Conservation (phyloP, 1,284 basidiomycete genomes). For the Malassezia cuniculi region DNA sequence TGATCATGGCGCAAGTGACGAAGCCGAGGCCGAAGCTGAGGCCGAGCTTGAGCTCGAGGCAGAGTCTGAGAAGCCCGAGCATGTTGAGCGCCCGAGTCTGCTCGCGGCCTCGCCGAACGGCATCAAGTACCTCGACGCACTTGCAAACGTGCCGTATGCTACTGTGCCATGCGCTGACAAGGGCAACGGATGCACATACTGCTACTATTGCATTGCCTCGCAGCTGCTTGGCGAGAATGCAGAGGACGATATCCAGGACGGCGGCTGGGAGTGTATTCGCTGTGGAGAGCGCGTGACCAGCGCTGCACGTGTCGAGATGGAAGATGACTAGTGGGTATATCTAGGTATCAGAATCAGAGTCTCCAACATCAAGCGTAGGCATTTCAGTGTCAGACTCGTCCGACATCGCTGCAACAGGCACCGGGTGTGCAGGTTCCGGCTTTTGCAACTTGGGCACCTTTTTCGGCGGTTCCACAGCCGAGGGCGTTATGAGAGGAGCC, state of each 20-base stretch:
- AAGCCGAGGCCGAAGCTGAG: neutral
- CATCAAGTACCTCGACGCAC: constrained; percentile 31
- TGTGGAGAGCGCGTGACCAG: constrained; percentile 16
- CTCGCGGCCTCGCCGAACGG: constrained; percentile 25
- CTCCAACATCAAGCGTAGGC: constrained; percentile 22
- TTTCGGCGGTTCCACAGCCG: constrained; percentile 1
- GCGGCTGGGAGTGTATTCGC: constrained; percentile 40
- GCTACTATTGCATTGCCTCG: constrained; percentile 39
- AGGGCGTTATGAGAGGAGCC: neutral
- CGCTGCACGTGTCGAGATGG: constrained; percentile 4
- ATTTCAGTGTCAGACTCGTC: constrained; percentile 25
- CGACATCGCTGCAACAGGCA: too few relatives aligned
- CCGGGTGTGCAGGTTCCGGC: too few relatives aligned
- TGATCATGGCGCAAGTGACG: neutral
- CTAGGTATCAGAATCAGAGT: constrained; percentile 17
- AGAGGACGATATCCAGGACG: constrained; percentile 33
- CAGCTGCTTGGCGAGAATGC: constrained; percentile 33
- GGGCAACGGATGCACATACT: constrained; percentile 24
- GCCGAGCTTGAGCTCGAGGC: constrained; percentile 1
- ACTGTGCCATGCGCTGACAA: constrained; percentile 26
- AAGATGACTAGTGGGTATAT: constrained; percentile 1
- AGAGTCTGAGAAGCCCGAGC: neutral
- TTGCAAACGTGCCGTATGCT: constrained; percentile 31
- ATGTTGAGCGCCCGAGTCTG: neutral
- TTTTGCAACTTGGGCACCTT: too few relatives aligned